Base-by-base conservation (phyloP, 345 rosid species). In the Geranium rotundifolium region DNA sequence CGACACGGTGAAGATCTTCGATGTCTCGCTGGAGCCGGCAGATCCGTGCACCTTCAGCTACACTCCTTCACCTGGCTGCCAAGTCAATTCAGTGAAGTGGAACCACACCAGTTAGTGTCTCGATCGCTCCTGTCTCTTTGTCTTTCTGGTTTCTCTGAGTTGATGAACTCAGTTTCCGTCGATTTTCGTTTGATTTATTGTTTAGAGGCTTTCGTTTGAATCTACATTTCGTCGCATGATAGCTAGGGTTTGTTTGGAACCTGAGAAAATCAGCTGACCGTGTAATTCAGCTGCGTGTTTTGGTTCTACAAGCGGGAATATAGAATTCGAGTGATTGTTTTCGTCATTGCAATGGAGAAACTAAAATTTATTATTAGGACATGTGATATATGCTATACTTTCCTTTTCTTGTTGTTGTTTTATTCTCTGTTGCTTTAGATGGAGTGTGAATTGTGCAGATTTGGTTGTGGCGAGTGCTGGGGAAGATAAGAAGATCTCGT, bases 51-150 rank as follows among this genome's bases (percentile, higher is more conserved):
- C 79, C 59, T 77, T 82, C 76, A 82, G 76, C 60, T 90, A 95
- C 76, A 78, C 85, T 56, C 97, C 99, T 12, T 75, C 96, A 61
- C 90, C 88, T n/a, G 79, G 85, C 31, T 84, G 58, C 71, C 61
- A 77, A 5, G 95, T 90, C 56, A 90, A 84, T 82, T 85, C 97
- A 27, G 84, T 95, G 71, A 95, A 86, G 76, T 95, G 97, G 97
- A 90, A 90, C 37, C 97, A 86, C 79, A 95, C 95, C 56, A 95
- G 95, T 90, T 65, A 73, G 87, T 73, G 34, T 5, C 64, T 29
- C 67, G 1, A 55, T 20, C 49, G 1, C 63, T 64, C 39, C 10
- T 34, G 4, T 37, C 8, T 2, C 14, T 9, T 46, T 14, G 7
- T 29, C 20, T 19, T 18, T 19, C 0, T 23, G 27, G 27, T 23